Percentiles rank a stretch among this genome's conserved stretches.
phyloP scores from a whole-genome alignment of 2,329 filamentous ascomycete species.

The Verticillium nonalfalfae region DNA sequence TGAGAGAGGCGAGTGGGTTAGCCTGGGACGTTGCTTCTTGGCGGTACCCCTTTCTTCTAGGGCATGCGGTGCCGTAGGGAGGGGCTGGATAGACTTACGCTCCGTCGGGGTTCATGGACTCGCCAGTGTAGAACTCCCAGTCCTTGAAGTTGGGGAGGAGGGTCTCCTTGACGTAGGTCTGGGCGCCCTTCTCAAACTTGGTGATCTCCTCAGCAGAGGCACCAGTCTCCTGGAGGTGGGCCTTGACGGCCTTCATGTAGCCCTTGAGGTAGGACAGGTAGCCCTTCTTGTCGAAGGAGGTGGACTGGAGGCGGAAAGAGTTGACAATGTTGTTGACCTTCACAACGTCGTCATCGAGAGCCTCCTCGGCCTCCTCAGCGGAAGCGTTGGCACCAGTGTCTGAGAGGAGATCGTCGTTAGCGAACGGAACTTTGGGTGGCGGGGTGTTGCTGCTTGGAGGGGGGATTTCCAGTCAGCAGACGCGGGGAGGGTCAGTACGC shows the following conservation, averaged over 20 bases:
- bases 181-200: slow-evolving; percentile 73
- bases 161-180: slow-evolving; percentile 72
- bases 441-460: background rate
- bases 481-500: slow-evolving; percentile 26
- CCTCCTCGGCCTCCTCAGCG: slow-evolving; percentile 80
- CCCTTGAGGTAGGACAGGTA: slow-evolving; percentile 80
- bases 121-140: slow-evolving; percentile 89
- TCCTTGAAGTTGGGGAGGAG: slow-evolving; percentile 85
- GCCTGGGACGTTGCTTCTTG: too few species aligned
- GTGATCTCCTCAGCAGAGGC: slow-evolving; percentile 61
- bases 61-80: too few species aligned
- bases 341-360: slow-evolving; percentile 59
- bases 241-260: slow-evolving; percentile 90
- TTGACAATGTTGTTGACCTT: slow-evolving; percentile 90
- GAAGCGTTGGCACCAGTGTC: slow-evolving; percentile 95
- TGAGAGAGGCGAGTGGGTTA: slow-evolving; percentile 23
- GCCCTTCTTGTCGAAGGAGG: slow-evolving; percentile 78
- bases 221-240: slow-evolving; percentile 49
- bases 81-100: slow-evolving; percentile 51
- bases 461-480: background rate
- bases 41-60: too few species aligned
- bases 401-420: slow-evolving; percentile 21
- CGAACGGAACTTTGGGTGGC: background rate
- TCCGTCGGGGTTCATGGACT: slow-evolving; percentile 87
- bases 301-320: slow-evolving; percentile 82